These are phyloP conservation scores for Arabis alpina DNA, from an alignment of 345 rosid genomes.

Conservation along the genomic window DNA sequence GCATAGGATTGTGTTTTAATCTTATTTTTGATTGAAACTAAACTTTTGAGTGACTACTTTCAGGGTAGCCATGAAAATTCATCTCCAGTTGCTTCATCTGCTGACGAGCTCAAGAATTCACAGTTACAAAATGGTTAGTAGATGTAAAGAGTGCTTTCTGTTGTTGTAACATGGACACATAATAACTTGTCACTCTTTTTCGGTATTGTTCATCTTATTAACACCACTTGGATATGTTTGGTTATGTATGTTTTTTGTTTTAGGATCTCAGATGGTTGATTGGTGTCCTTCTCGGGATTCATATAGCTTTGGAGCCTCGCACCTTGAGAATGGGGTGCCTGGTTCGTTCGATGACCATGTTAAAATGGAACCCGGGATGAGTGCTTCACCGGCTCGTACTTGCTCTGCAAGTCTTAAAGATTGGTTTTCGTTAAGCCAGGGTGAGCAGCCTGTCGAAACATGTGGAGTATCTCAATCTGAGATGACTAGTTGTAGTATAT, in stretches of 20 bases:
- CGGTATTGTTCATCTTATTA: background rate
- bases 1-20: background rate
- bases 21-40: slow-evolving; percentile 6
- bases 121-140: slow-evolving; percentile 51
- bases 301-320: slow-evolving; percentile 34
- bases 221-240: slow-evolving; percentile 10
- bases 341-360: slow-evolving; percentile 43
- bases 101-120: slow-evolving; percentile 38
- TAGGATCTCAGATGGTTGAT: slow-evolving; percentile 51
- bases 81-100: slow-evolving; percentile 40
- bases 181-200: background rate
- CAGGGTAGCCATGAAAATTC: slow-evolving; percentile 50
- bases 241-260: slow-evolving; percentile 30
- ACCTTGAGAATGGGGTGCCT: slow-evolving; percentile 30
- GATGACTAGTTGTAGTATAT: slow-evolving; percentile 51
- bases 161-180: background rate
- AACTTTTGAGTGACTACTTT: slow-evolving; percentile 28
- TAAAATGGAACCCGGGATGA: slow-evolving; percentile 40
- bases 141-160: background rate
- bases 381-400: slow-evolving; percentile 47
- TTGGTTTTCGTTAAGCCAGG: slow-evolving; percentile 43
- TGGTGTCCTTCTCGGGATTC: slow-evolving; percentile 31
- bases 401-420: slow-evolving; percentile 53
- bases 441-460: slow-evolving; percentile 40
- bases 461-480: slow-evolving; percentile 48